Base-by-base conservation (phyloP, 78 protist genomes). In the Cavenderia fasciculata region DNA sequence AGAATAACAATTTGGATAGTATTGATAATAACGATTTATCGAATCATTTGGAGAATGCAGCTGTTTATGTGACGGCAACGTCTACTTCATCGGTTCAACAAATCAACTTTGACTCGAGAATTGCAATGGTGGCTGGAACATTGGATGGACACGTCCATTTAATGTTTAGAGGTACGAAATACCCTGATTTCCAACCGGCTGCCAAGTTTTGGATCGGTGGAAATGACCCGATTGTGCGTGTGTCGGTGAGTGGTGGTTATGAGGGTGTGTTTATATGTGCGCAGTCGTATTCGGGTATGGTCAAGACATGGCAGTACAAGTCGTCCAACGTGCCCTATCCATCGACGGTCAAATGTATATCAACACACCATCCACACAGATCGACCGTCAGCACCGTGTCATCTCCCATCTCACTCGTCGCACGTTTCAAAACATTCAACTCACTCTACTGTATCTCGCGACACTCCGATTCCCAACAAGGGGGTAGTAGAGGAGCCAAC, bases 181-280 rank as follows among this genome's bases (percentile, higher is more conserved):
- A 31, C 2, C 52, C 3, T 6, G 84, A 74, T 6, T 21, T 36
- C 84, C 4, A 33, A 25, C 29, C 66, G 18, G 54, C 71, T 2
- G 8, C 34, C 12, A n/a, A 56, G 47, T 27, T 41, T n/a, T 21
- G 40, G 41, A 23, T 40, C 31, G 40, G 62, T 25, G 33, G 34
- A 47, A 1, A 46, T 74, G 74, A 43, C n/a, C 54, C 82, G 23
- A 73, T 73, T 34, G 21, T 31, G 25, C 46, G 44, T 16, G 23
- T 77, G 8, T 12, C 47, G 23, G 43, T 77, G 2, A 77, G 44
- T 33, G 87, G 87, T 49, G 87, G 87, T 4, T 54, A 77, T 8
- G 87, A 77, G 34, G 87, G 87, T n/a, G 33, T 77, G 38, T 77
- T 77, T 40, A 62, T 77, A 8, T 16, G 61, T 11, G 87, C 74